Base-by-base conservation (phyloP, 805 yeast species). In the Pichia ethanolica region DNA sequence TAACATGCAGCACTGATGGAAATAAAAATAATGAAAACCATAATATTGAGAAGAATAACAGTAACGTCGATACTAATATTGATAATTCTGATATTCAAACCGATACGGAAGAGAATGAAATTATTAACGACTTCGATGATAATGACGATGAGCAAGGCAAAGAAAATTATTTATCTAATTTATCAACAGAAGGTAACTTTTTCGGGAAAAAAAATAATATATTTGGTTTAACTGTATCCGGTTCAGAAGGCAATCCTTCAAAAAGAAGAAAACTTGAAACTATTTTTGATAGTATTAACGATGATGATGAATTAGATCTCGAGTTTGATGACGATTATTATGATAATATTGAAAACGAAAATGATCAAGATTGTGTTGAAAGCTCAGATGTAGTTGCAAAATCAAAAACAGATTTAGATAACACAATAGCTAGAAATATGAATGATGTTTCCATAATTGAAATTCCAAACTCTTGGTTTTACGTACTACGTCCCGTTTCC, bases 401-500 rank as follows among this genome's bases (percentile, higher is more conserved):
- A 5, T n/a, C 42, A 6, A 20, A 20, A 3, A 26, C 30, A 3
- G 56, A 33, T 11, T 35, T 30, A 13, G 47, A 45, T 14, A 20
- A 42, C 45, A 12, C 42, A 30, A 32, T 13, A 7, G 45, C 36
- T 11, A 41, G 32, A 39, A 28, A 27, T 13, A 7, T 42, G 5
- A 30, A n/a, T 30, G 38, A 49, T 3, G 35, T 48, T n/a, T 47
- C 46, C 33, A 54, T 56, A 5, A 61, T 60, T 35, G 70, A 66
- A 39, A 65, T 63, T 39, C 74, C 86, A 6, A 84, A 82, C 54
- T 82, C 82, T 65, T 63, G 85, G 35, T 90, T 89, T 1, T 79
- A 86, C 64, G 70, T 86, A 10, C 63, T 86, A 30, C 67, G 90
- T 51, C 78, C 82, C 39, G 76, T 83, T 51, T 82, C 87, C 20